Evolutionary conservation across 176 grass and related monocot genomes (phyloP), one percentile per base, ranked within the genome.

Genomic region (Juncus inflexus): DNA sequence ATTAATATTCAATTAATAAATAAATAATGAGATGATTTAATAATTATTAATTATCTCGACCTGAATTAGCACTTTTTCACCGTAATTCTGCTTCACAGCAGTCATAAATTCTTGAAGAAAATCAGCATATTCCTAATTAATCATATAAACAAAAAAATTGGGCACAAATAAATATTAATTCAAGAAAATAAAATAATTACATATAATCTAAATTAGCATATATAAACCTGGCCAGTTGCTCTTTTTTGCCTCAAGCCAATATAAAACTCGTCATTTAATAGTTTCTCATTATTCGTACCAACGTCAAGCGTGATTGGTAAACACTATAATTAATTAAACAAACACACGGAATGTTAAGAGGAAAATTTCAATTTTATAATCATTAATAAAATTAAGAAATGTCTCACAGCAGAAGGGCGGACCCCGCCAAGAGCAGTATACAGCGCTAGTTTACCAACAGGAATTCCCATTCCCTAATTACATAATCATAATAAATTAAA

Each of bases 231-330:
- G 35, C 85, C 94, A 9, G 63, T 97, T 70, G 80, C 80, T 58
- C 94, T 89, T 65, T 72, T 89, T 97, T 91, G 87, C 63, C 78
- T 91, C 58, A 97, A 72, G 2, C 94, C 94, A 62, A 91, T 92
- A 63, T 97, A 97, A 64, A 97, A 97, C 42, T 97, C 88, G 55
- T 92, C 88, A 37, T 84, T 77, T 47, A 97, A 75, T 51, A 97
- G 60, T 10, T 59, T 61, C 75, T 97, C 83, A 67, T 97, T 92
- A 53, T 97, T 97, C 57, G 94, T 97, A 2, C 94, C 94, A 16
- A 97, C 92, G 77, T 97, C 92, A 77, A 97, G 73, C 77, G 88
- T 97, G 71, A 97, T 84, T 61, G 94, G 94, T 72, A 97, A 91
- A 53, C 94, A 97, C 94, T 97, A 58, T n/a, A 89, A 60, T 1